These are phyloP conservation scores for Claviceps sorghi DNA, from an alignment of 2,329 filamentous ascomycete species.

Conservation along the genomic window DNA sequence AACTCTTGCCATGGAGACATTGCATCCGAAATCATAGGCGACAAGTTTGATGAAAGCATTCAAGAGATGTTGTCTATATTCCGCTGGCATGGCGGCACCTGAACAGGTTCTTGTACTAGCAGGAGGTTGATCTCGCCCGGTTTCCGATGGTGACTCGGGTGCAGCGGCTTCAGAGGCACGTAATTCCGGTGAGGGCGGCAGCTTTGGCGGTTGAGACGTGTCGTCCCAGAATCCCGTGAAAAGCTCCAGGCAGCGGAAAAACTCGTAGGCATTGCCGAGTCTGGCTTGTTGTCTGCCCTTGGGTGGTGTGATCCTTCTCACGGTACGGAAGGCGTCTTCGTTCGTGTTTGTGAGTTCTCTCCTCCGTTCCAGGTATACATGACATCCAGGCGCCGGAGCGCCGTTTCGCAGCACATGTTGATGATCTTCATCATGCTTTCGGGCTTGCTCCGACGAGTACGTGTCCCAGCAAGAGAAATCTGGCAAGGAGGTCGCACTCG, in stretches of 20 bases:
- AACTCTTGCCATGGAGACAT: constrained; percentile 37
- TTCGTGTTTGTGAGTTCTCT: constrained; percentile 43
- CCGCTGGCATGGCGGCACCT: constrained; percentile 42
- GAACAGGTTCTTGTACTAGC: constrained; percentile 26
- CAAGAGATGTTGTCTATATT: constrained; percentile 42
- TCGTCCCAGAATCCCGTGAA: constrained; percentile 49
- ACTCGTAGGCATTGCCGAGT: constrained; percentile 50
- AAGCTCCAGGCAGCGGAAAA: constrained; percentile 47
- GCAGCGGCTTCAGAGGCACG: constrained; percentile 9
- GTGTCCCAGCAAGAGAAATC: constrained; percentile 37
- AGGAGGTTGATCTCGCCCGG: constrained; percentile 6
- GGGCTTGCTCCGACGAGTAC: constrained; percentile 33
- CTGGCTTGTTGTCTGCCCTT: constrained; percentile 39
- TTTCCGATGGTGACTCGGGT: constrained; percentile 1
- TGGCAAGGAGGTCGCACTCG: constrained; percentile 37
- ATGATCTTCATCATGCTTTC: constrained; percentile 32
- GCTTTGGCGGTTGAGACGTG: constrained; percentile 26
- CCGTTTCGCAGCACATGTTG: constrained; percentile 36
- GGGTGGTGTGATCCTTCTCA: constrained; percentile 41
- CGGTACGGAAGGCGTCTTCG: constrained; percentile 44
- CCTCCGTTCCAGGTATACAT: constrained; percentile 43
- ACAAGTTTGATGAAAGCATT: constrained; percentile 49
- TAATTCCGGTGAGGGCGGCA: constrained; percentile 20
- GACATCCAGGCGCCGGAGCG: constrained; percentile 39
- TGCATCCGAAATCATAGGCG: constrained; percentile 52